Conservation (phyloP, 163 green algal genomes). For the Scenedesmus sp. region DNA sequence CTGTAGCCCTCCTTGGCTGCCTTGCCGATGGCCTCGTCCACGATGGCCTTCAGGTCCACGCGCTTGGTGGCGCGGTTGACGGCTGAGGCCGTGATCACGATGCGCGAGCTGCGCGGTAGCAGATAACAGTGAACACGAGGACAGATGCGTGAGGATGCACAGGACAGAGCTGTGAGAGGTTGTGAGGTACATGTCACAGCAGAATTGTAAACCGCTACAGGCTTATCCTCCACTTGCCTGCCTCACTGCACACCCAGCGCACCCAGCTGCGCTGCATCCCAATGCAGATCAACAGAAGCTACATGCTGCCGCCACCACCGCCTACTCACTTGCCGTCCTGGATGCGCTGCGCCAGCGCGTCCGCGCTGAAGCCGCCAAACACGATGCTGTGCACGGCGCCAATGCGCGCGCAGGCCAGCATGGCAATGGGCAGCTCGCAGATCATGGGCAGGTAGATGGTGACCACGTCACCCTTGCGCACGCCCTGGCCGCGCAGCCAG, state of each 20-base stretch:
- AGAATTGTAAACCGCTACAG: no score
- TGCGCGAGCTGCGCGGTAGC: conserved; percentile 14
- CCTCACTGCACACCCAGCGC: not conserved
- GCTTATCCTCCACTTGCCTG: not conserved
- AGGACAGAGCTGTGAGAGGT: not conserved
- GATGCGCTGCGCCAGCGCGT: conserved; percentile 78
- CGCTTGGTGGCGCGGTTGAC: conserved; percentile 83
- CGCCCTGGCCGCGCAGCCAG: conserved; percentile 85
- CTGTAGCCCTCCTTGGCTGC: conserved; percentile 49
- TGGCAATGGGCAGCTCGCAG: conserved; percentile 69
- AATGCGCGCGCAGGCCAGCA: conserved; percentile 81
- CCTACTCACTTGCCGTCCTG: conserved; percentile 56
- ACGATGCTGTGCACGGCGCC: conserved; percentile 90
- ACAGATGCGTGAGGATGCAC: not conserved
- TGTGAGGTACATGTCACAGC: not conserved
- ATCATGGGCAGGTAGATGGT: conserved; percentile 98
- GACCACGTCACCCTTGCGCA: conserved; percentile 92
- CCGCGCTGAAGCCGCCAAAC: conserved; percentile 87
- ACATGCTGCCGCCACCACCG: not conserved
- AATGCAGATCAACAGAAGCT: not conserved
- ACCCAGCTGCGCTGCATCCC: conserved; percentile 60
- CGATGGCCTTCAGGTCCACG: conserved; percentile 89
- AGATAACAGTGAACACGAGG: no score
- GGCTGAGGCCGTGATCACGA: conserved; percentile 71
- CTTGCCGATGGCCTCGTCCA: conserved; percentile 81